Conservation (phyloP, 225 moss, liverwort and hornwort species). For the Anthoceros angustus region DNA sequence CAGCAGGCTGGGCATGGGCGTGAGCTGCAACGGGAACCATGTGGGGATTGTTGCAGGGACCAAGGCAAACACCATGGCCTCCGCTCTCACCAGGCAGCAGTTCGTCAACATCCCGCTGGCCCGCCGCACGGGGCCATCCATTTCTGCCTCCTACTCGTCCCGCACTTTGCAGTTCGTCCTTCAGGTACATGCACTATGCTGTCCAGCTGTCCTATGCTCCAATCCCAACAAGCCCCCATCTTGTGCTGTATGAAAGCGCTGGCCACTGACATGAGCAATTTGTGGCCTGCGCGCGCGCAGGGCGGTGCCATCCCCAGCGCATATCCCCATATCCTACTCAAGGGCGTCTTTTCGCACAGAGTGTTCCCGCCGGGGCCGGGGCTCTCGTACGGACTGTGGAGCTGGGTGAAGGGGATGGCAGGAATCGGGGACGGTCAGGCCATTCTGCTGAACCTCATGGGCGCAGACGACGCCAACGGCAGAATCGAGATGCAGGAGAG, state of each 20-base stretch:
- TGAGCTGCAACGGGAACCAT: conserved; percentile 15
- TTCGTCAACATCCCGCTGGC: conserved; percentile 8
- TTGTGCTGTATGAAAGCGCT: background rate
- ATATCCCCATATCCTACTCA: background rate
- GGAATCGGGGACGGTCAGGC: background rate
- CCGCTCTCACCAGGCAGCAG: background rate
- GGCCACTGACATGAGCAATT: background rate
- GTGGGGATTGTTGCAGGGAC: conserved; percentile 7
- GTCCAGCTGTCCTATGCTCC: background rate
- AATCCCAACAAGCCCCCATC: background rate
- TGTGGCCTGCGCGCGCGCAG: background rate
- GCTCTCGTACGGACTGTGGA: background rate
- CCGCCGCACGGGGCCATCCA: conserved; percentile 10
- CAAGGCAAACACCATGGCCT: conserved; percentile 1
- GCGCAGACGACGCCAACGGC: conserved; percentile 11
- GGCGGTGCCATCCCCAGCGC: background rate
- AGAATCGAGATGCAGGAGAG: conserved; percentile 6
- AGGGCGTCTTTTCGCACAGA: background rate
- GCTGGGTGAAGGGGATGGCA: conserved; percentile 5
- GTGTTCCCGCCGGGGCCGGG: background rate
- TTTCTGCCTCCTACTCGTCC: conserved; percentile 12
- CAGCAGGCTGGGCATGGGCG: conserved; percentile 10
- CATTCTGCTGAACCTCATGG: conserved; percentile 13
- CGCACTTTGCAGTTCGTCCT: background rate
- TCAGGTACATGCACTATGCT: background rate